Percentiles rank a stretch among this genome's conserved stretches.
phyloP scores from a whole-genome alignment of 805 yeast species.

The Candida glaebosa region DNA sequence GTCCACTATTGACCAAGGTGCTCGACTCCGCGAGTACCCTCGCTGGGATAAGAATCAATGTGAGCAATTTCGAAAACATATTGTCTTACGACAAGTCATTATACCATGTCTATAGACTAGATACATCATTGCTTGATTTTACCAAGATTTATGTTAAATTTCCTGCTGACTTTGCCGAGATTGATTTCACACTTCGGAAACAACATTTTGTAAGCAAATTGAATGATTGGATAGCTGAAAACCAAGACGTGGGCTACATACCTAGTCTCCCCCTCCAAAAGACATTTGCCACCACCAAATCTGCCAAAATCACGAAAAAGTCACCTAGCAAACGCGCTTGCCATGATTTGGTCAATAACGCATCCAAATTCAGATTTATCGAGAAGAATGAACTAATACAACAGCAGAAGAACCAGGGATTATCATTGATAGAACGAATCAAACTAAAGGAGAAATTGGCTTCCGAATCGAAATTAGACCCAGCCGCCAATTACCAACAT shows the following conservation, averaged over 20 bases:
- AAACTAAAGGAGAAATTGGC: slow-evolving; percentile 29
- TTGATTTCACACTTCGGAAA: slow-evolving; percentile 14
- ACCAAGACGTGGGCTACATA: slow-evolving; percentile 11
- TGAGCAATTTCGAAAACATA: slow-evolving; percentile 15
- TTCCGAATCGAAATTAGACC: slow-evolving; percentile 12
- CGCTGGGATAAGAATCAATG: slow-evolving; percentile 15
- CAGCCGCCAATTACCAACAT: slow-evolving; percentile 19
- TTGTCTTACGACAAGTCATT: slow-evolving; percentile 15
- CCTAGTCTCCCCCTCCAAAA: slow-evolving; percentile 1
- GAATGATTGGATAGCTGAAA: slow-evolving; percentile 20
- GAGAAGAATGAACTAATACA: slow-evolving; percentile 19
- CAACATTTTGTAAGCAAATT: slow-evolving; percentile 12
- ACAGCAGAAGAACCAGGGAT: slow-evolving; percentile 20
- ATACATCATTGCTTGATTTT: slow-evolving; percentile 9
- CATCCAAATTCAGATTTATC: slow-evolving; percentile 34
- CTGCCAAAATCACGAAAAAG: slow-evolving; percentile 8
- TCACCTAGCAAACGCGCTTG: slow-evolving; percentile 13
- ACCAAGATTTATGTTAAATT: slow-evolving; percentile 7
- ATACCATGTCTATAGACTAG: slow-evolving; percentile 12
- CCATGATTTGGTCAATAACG: slow-evolving; percentile 26
- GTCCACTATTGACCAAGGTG: slow-evolving; percentile 20
- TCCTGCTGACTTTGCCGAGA: slow-evolving; percentile 2
- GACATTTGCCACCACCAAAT: slow-evolving; percentile 1
- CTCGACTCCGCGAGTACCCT: slow-evolving; percentile 18
- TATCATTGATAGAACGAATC: slow-evolving; percentile 35